Conservation (phyloP, 2,329 filamentous ascomycete genomes). For the Paecilomyces formosus region DNA sequence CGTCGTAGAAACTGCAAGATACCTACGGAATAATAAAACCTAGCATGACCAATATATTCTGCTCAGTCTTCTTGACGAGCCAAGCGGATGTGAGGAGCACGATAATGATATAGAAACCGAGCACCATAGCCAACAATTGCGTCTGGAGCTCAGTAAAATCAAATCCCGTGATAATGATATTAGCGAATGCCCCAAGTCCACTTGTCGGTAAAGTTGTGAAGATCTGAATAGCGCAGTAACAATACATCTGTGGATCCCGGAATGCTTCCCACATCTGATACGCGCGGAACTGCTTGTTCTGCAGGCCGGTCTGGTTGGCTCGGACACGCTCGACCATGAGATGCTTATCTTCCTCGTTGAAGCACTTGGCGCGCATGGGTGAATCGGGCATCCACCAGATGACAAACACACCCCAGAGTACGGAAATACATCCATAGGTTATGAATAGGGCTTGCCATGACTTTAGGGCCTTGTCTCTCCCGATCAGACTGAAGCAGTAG, state of each 20-base stretch:
- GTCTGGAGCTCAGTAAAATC: slow-evolving; percentile 60
- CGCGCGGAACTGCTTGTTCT: slow-evolving; percentile 48
- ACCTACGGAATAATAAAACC: slow-evolving; percentile 58
- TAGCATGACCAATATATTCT: slow-evolving; percentile 62
- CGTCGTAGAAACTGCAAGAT: not conserved
- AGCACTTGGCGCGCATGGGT: slow-evolving; percentile 65
- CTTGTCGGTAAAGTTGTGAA: slow-evolving; percentile 67
- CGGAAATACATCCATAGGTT: slow-evolving; percentile 55
- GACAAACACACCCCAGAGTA: slow-evolving; percentile 60
- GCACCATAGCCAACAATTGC: slow-evolving; percentile 64
- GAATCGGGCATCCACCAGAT: slow-evolving; percentile 59
- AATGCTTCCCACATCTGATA: slow-evolving; percentile 53
- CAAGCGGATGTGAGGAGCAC: slow-evolving; percentile 60
- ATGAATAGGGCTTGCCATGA: slow-evolving; percentile 66
- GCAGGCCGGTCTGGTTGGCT: slow-evolving; percentile 54
- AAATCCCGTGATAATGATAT: slow-evolving; percentile 66
- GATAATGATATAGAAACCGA: slow-evolving; percentile 66
- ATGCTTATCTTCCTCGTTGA: slow-evolving; percentile 57
- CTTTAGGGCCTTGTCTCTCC: slow-evolving; percentile 43
- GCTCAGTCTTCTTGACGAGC: slow-evolving; percentile 60
- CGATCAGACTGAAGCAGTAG: slow-evolving; percentile 47
- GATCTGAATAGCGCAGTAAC: slow-evolving; percentile 58
- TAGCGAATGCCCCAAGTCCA: slow-evolving; percentile 65
- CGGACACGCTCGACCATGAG: slow-evolving; percentile 56
- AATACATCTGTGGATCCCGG: slow-evolving; percentile 59